A percentile compares a stretch with the other conserved stretches of the same genome.
phyloP scores from a whole-genome alignment of 2,329 filamentous ascomycete species.

The Trichoderma guizhouense region DNA sequence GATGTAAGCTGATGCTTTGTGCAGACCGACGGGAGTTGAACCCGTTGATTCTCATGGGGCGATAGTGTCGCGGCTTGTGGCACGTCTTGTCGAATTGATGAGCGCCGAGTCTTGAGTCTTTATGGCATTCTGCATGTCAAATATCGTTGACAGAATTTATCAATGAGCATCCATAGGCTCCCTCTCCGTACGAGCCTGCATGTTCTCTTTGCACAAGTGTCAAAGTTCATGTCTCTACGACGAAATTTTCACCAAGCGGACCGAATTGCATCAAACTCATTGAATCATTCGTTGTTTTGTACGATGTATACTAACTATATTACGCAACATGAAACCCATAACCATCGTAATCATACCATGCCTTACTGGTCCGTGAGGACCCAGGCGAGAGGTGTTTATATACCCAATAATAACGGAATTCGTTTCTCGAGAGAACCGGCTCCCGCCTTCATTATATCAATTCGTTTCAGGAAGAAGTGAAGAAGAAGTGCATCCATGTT shows the following conservation, averaged over 20 bases:
- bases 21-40: background rate
- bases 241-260: background rate
- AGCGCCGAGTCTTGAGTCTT: background rate
- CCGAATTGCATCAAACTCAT: background rate
- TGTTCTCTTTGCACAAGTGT: background rate
- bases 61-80: background rate
- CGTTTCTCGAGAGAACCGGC: background rate
- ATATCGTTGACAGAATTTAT: background rate
- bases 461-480: background rate
- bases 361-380: background rate
- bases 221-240: background rate
- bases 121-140: background rate
- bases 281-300: background rate
- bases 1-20: background rate
- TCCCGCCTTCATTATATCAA: slow-evolving; percentile 6
- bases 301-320: background rate
- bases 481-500: slow-evolving; percentile 1
- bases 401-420: slow-evolving; percentile 1
- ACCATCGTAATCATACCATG: slow-evolving; percentile 1
- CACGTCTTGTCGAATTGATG: background rate
- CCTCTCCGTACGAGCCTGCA: background rate
- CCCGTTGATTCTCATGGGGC: background rate
- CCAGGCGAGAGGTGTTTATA: background rate
- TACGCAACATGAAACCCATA: slow-evolving; percentile 4
- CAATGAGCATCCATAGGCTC: background rate